A percentile compares a stretch with the other conserved stretches of the same genome.
Evolutionary conservation across 2,329 filamentous ascomycete genomes (phyloP).

Genomic region (Pseudogymnoascus sp.): DNA sequence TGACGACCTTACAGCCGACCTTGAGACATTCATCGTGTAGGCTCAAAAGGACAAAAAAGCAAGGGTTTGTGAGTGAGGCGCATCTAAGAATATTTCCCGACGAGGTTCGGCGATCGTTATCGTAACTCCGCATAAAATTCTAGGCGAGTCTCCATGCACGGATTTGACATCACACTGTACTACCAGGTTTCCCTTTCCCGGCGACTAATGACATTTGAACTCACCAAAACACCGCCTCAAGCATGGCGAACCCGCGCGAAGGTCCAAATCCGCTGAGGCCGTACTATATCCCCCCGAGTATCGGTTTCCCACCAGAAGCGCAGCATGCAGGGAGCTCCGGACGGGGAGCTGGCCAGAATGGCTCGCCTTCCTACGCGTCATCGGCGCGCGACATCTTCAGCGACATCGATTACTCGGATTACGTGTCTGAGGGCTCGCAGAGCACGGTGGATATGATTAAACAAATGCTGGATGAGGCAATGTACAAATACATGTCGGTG

Average conservation of each 20-base stretch:
- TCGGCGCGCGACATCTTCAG: conserved; percentile 79
- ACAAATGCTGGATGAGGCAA: conserved; percentile 71
- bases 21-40: conserved; percentile 1
- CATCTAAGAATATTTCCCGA: background rate
- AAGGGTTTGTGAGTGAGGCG: background rate
- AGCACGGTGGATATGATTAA: conserved; percentile 68
- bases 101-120: conserved; percentile 4
- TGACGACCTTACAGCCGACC: background rate
- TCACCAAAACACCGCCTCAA: conserved; percentile 17
- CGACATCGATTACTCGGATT: conserved; percentile 88
- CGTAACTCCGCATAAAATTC: conserved; percentile 5
- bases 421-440: conserved; percentile 69
- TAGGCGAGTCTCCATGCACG: conserved; percentile 6
- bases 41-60: background rate
- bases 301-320: conserved; percentile 47
- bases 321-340: conserved; percentile 29
- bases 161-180: background rate
- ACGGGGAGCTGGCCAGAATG: conserved; percentile 23
- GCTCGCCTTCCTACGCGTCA: conserved; percentile 44
- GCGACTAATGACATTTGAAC: conserved; percentile 4
- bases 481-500: conserved; percentile 88
- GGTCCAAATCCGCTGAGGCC: conserved; percentile 52
- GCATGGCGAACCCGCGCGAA: conserved; percentile 42
- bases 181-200: background rate
- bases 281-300: conserved; percentile 58